Percentiles rank a stretch among this genome's conserved stretches.
Evolutionary conservation across 148 eudicot species (phyloP).

Genomic region (Fagopyrum esculentum): DNA sequence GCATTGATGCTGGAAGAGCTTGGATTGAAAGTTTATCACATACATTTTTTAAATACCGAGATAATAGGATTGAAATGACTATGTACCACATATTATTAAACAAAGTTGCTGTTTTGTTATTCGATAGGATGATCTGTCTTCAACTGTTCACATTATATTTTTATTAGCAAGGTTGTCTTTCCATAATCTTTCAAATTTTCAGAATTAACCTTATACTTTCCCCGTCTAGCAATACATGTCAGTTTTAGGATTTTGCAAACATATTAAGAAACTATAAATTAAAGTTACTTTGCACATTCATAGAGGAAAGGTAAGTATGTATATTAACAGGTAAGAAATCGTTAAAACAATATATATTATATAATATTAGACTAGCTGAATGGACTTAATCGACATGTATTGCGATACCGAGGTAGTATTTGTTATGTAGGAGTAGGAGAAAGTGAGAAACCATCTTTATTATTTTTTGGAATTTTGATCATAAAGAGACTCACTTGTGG

Average conservation of each 20-base stretch:
- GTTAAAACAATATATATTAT: too few relatives aligned
- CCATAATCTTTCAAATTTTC: not conserved
- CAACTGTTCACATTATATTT: not conserved
- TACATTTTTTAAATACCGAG: not conserved
- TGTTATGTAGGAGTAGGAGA: too few relatives aligned
- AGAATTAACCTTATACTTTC: not conserved
- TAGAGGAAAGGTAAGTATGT: too few relatives aligned
- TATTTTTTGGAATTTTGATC: not conserved
- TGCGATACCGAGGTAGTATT: too few relatives aligned
- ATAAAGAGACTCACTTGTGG: not conserved
- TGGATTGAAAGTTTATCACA: not conserved
- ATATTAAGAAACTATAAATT: too few relatives aligned
- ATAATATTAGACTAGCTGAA: too few relatives aligned
- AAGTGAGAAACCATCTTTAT: too few relatives aligned
- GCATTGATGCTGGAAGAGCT: not conserved
- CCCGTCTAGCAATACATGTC: too few relatives aligned
- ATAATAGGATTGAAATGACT: not conserved
- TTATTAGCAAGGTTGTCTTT: not conserved
- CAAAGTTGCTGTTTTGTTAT: not conserved
- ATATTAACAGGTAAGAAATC: too few relatives aligned
- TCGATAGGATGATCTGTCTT: not conserved
- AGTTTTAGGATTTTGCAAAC: too few relatives aligned
- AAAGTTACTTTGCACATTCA: too few relatives aligned
- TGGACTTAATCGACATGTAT: too few relatives aligned
- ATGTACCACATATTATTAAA: not conserved